Evolutionary conservation across 805 yeast species (phyloP), one percentile per base, ranked within the genome.

Genomic region (Wickerhamiella alocasiicola): DNA sequence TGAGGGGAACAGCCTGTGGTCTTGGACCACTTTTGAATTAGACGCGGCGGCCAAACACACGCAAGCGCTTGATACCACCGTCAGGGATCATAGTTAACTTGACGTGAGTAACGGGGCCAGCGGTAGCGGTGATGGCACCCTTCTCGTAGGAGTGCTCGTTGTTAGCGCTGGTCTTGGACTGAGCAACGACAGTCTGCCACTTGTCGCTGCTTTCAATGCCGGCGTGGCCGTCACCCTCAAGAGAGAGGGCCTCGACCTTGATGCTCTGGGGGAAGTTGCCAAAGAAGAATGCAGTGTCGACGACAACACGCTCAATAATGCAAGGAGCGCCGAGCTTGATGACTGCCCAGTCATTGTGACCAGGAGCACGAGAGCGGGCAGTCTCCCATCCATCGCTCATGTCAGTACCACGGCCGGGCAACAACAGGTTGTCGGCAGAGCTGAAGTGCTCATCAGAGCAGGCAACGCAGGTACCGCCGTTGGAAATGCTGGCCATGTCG

Each of bases 351-450:
- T 88, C 98, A 28, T 72, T 76, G 58, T 88, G 97, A 32, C 82
- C 85, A 3, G 76, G 72, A 9, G 64, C 67, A 57, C 97, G 72
- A 2, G 95, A 84, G 58, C 98, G 74, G 52, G 73, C 74, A 18
- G 98, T 88, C 59, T 88, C 98, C 98, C 98, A 88, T 11, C 98
- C 98, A 56, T 91, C 97, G 38, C 91, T 75, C 97, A 88, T 88
- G 60, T 88, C 95, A 52, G 70, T 73, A 39, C 98, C 98, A 46
- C 96, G 74, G 12, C 97, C 97, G 2, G 96, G 96, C 42, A 88
- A 66, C 43, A 88, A 64, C 46, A 88, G 65, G 63, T 88, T 88
- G 59, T 82, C 93, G 28, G 87, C 94, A 33, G 88, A 72, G 28
- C 95, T 94, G 55, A 88, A 88, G 63, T 87, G 97, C 64, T 88